Evolutionary conservation across 106 monocot genomes (phyloP).

Genomic region (Triglochin maritima): DNA sequence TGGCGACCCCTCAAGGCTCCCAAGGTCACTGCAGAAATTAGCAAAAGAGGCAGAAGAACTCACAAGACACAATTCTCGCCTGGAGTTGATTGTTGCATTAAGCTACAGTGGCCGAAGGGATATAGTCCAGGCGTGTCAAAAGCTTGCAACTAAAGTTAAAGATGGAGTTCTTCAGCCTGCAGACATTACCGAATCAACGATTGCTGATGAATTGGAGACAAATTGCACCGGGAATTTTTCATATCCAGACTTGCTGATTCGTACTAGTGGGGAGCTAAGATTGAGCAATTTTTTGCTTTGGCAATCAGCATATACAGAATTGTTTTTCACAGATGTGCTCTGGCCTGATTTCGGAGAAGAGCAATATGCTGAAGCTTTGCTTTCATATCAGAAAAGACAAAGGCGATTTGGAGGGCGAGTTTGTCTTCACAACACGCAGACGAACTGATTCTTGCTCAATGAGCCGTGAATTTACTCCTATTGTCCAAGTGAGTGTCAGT

Average conservation of each 20-base stretch:
- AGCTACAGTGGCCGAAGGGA: conserved; percentile 68
- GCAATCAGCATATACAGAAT: conserved; percentile 70
- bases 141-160: conserved; percentile 40
- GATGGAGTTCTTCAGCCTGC: conserved; percentile 34
- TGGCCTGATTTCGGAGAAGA: conserved; percentile 80
- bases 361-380: conserved; percentile 48
- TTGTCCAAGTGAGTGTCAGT: neutral
- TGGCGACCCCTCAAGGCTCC: conserved; percentile 49
- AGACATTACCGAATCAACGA: conserved; percentile 43
- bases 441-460: neutral
- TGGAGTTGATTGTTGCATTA: conserved; percentile 50
- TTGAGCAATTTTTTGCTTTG: conserved; percentile 80
- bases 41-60: conserved; percentile 33
- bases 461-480: neutral
- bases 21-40: conserved; percentile 35
- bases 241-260: conserved; percentile 60
- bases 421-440: neutral
- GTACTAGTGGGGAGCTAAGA: conserved; percentile 65
- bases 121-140: conserved; percentile 55
- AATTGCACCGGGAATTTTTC: conserved; percentile 21
- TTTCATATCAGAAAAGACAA: conserved; percentile 52
- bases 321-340: conserved; percentile 38
- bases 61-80: conserved; percentile 28
- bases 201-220: conserved; percentile 54
- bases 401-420: conserved; percentile 47